Conservation (phyloP, 805 yeast genomes). For the Metschnikowia shivogae region DNA sequence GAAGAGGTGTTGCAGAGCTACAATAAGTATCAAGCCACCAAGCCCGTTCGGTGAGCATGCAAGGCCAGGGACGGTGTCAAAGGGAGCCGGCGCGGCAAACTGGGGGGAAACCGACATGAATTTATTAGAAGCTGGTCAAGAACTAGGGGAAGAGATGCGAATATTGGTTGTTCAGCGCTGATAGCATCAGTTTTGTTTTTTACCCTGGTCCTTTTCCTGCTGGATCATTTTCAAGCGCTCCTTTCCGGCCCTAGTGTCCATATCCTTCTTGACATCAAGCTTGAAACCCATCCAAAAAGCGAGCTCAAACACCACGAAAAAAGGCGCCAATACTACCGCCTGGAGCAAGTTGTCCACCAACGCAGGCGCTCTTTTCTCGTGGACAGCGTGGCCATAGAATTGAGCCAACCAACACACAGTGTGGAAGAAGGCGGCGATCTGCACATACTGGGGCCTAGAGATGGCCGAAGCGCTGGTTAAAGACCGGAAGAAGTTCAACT, state of each 20-base stretch:
- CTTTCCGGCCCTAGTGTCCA: constrained; percentile 46
- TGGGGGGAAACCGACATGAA: not conserved
- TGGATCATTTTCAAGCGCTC: constrained; percentile 31
- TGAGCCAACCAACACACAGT: constrained; percentile 72
- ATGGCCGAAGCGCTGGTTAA: constrained; percentile 5
- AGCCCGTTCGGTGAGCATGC: not conserved
- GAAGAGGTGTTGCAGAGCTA: constrained; percentile 48
- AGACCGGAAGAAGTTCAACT: constrained; percentile 20
- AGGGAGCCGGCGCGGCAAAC: too few relatives aligned
- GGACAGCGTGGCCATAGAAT: constrained; percentile 81
- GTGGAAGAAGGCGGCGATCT: constrained; percentile 41
- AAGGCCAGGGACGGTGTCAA: too few relatives aligned
- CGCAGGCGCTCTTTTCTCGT: constrained; percentile 84
- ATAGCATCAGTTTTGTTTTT: not conserved
- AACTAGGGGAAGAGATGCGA: too few relatives aligned
- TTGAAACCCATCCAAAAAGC: constrained; percentile 65
- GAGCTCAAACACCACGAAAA: constrained; percentile 76
- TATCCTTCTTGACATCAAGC: constrained; percentile 44
- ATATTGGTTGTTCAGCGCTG: not conserved
- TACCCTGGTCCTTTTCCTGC: constrained; percentile 12
- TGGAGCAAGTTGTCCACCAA: constrained; percentile 76
- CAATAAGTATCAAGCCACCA: constrained; percentile 9
- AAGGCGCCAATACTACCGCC: constrained; percentile 88
- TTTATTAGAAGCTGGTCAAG: not conserved
- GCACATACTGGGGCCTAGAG: constrained; percentile 20